phyloP scores from a whole-genome alignment of 1,284 basidiomycete genomes.

The Erythrobasidium hasegawianum region DNA sequence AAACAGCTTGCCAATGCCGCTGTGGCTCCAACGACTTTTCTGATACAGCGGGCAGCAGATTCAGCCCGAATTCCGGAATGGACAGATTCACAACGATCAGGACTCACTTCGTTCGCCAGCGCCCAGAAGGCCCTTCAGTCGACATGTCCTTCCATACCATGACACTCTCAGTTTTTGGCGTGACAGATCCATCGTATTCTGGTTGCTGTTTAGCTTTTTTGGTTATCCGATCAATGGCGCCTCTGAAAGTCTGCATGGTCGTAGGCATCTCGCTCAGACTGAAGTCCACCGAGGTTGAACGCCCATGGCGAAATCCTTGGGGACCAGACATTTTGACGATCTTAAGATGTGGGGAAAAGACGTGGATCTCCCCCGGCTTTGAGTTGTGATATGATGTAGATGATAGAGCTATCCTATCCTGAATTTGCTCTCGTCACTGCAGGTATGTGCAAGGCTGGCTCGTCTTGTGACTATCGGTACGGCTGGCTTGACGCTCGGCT shows the following conservation, averaged over 20 bases:
- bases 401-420: no score
- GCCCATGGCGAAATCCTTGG: conserved; percentile 27
- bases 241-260: conserved; percentile 2
- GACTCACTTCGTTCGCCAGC: conserved; percentile 18
- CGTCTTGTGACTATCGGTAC: no score
- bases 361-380: no score
- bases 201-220: conserved; percentile 12
- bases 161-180: conserved; percentile 9
- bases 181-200: neutral
- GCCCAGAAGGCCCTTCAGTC: conserved; percentile 3
- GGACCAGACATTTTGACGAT: no score
- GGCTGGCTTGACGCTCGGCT: no score
- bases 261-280: neutral
- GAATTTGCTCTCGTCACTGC: no score
- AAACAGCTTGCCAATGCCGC: neutral
- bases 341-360: no score
- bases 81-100: neutral
- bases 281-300: conserved; percentile 27
- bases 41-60: neutral
- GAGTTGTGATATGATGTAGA: no score
- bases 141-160: conserved; percentile 23
- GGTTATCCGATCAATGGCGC: conserved; percentile 14
- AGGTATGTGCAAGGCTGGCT: no score
- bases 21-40: neutral
- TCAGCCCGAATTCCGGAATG: neutral